A percentile compares a stretch with the other conserved stretches of the same genome.
Evolutionary conservation across 352 stramenopile genomes (phyloP).

Genomic region (Salisapilia sapeloensis): DNA sequence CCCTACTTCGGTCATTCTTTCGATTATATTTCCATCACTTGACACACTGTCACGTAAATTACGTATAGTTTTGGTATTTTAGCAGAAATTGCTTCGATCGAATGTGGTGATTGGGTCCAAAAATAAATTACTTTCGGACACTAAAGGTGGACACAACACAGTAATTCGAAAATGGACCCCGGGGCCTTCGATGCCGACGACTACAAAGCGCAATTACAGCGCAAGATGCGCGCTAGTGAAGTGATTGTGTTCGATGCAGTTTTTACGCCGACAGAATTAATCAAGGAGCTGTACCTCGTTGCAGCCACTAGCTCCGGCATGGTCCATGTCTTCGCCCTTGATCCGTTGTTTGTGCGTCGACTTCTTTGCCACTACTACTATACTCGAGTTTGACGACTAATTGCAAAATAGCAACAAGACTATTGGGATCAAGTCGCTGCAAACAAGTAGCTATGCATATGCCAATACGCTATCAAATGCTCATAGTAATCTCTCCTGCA

Average conservation of each 20-base stretch:
- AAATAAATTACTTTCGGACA: too few species aligned
- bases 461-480: neutral
- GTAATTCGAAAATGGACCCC: conserved; percentile 38
- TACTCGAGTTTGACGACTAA: neutral
- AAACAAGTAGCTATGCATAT: conserved; percentile 9
- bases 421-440: conserved; percentile 30
- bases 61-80: too few species aligned
- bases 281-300: conserved; percentile 23
- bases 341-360: conserved; percentile 13
- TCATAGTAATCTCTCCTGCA: neutral
- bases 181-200: conserved; percentile 33
- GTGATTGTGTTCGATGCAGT: conserved; percentile 29
- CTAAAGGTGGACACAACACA: neutral
- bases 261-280: conserved; percentile 18
- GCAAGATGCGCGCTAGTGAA: conserved; percentile 28
- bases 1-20: conserved; percentile 15
- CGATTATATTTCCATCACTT: too few species aligned
- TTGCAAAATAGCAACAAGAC: conserved; percentile 5
- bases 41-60: too few species aligned
- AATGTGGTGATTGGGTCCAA: too few species aligned
- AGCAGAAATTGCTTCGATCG: too few species aligned
- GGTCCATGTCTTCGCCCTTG: conserved; percentile 38
- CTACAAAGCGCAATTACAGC: conserved; percentile 28
- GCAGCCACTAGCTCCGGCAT: conserved; percentile 43
- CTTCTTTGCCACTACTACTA: neutral